Evolutionary conservation across 495 filamentous ascomycete species (phyloP).

Genomic region (Aspergillus indologenus): DNA sequence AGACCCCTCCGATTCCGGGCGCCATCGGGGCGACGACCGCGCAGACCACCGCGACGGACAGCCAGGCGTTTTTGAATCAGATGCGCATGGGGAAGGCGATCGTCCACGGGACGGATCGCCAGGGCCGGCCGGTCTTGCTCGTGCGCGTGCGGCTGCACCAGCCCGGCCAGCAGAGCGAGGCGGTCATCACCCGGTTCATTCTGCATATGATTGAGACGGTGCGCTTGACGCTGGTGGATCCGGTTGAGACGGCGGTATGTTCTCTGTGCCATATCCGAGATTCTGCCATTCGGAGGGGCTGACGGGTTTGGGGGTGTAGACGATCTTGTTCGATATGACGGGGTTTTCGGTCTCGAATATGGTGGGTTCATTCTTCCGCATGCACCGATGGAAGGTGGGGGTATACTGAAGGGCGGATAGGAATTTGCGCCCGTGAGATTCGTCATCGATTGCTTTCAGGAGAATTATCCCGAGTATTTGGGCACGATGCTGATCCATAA

Average conservation of each 20-base stretch:
- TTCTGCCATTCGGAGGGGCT: not conserved
- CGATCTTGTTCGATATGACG: slow-evolving; percentile 91
- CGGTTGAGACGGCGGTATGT: slow-evolving; percentile 85
- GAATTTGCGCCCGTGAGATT: slow-evolving; percentile 95
- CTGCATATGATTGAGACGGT: slow-evolving; percentile 92
- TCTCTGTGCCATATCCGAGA: not conserved
- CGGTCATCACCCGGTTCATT: slow-evolving; percentile 78
- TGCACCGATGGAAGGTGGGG: no score
- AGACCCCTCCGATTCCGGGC: not conserved
- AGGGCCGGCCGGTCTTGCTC: slow-evolving; percentile 78
- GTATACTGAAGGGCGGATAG: slow-evolving; percentile 32
- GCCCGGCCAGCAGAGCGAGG: slow-evolving; percentile 81
- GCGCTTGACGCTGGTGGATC: slow-evolving; percentile 66
- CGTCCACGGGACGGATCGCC: slow-evolving; percentile 78
- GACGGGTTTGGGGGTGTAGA: slow-evolving; percentile 35
- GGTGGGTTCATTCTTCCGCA: slow-evolving; percentile 46
- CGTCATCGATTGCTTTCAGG: slow-evolving; percentile 96
- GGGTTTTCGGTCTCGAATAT: slow-evolving; percentile 89
- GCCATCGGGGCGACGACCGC: not conserved
- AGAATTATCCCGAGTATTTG: slow-evolving; percentile 90
- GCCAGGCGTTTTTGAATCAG: slow-evolving; percentile 77
- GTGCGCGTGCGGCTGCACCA: slow-evolving; percentile 77
- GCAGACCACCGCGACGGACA: slow-evolving; percentile 54
- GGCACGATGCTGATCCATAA: slow-evolving; percentile 89
- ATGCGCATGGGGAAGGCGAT: slow-evolving; percentile 88